Conservation (phyloP, 1,284 basidiomycete genomes). For the Ganoderma resinaceum region DNA sequence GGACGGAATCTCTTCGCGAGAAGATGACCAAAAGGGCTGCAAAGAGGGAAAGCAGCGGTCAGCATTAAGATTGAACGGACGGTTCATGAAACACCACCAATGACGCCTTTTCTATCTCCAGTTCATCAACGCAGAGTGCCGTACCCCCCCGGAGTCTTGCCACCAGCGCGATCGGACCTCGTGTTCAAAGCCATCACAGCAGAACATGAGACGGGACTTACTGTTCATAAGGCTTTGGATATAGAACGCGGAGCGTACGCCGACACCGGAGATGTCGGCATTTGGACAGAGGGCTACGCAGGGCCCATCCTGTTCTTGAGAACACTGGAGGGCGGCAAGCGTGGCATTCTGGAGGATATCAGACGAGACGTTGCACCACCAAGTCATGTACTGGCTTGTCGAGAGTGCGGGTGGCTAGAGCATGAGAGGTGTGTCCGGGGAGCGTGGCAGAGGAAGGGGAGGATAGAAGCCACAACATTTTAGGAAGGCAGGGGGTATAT, state of each 20-base stretch:
- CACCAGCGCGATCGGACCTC: conserved; percentile 2
- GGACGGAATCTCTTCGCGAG: conserved; percentile 38
- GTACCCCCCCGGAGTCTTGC: background rate
- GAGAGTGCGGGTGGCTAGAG: background rate
- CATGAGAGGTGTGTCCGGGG: conserved; percentile 3
- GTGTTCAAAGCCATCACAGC: conserved; percentile 1
- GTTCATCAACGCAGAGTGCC: too few relatives aligned
- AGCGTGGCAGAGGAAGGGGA: background rate
- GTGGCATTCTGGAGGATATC: conserved; percentile 14
- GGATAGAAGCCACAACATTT: background rate
- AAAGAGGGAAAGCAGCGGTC: conserved; percentile 4
- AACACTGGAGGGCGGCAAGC: conserved; percentile 17
- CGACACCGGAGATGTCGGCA: conserved; percentile 38
- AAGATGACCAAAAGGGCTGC: conserved; percentile 38
- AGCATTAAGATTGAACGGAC: background rate
- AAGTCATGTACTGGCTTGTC: conserved; percentile 9
- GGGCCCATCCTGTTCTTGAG: background rate
- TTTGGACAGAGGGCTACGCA: conserved; percentile 38
- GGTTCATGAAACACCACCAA: conserved; percentile 4
- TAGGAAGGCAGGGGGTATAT: background rate
- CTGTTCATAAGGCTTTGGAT: conserved; percentile 40
- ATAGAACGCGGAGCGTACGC: conserved; percentile 40
- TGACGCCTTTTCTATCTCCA: background rate
- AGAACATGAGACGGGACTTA: conserved; percentile 21
- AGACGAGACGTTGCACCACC: conserved; percentile 13